Conservation (phyloP, 1,284 basidiomycete species). For the Irpex rosettiformis region DNA sequence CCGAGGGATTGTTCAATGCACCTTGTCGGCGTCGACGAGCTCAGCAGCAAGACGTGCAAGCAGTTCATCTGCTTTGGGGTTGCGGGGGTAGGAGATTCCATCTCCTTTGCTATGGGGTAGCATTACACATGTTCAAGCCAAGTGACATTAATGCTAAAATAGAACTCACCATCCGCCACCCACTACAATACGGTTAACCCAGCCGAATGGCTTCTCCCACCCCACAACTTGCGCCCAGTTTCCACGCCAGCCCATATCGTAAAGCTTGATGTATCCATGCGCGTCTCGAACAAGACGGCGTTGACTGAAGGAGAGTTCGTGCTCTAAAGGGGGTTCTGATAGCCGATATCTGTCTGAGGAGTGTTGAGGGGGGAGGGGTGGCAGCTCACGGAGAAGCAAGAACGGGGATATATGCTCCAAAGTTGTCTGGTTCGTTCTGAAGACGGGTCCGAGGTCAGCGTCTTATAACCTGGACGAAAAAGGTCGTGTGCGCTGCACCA, state of each 20-base stretch:
- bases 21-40: slow-evolving; percentile 52
- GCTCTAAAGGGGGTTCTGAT: slow-evolving; percentile 70
- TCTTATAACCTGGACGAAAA: not conserved
- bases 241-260: slow-evolving; percentile 72
- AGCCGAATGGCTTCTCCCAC: slow-evolving; percentile 46
- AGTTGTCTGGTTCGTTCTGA: slow-evolving; percentile 84
- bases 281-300: slow-evolving; percentile 64
- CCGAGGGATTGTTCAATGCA: slow-evolving; percentile 21
- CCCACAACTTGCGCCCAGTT: slow-evolving; percentile 73
- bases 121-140: not conserved
- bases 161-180: slow-evolving; percentile 60
- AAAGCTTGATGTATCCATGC: slow-evolving; percentile 64
- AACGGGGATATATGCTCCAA: slow-evolving; percentile 79
- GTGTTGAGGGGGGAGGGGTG: slow-evolving; percentile 43
- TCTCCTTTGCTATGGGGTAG: slow-evolving; percentile 50
- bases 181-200: slow-evolving; percentile 47
- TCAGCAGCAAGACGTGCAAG: slow-evolving; percentile 57
- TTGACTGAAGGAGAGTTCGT: slow-evolving; percentile 71
- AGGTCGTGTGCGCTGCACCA: not conserved
- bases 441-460: not conserved
- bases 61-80: slow-evolving; percentile 61
- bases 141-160: not conserved
- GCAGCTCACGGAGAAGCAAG: slow-evolving; percentile 65
- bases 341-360: slow-evolving; percentile 40
- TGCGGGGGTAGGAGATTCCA: slow-evolving; percentile 61